Evolutionary conservation across 306 rosid species (phyloP).

Genomic region (Dalbergia cultrata): DNA sequence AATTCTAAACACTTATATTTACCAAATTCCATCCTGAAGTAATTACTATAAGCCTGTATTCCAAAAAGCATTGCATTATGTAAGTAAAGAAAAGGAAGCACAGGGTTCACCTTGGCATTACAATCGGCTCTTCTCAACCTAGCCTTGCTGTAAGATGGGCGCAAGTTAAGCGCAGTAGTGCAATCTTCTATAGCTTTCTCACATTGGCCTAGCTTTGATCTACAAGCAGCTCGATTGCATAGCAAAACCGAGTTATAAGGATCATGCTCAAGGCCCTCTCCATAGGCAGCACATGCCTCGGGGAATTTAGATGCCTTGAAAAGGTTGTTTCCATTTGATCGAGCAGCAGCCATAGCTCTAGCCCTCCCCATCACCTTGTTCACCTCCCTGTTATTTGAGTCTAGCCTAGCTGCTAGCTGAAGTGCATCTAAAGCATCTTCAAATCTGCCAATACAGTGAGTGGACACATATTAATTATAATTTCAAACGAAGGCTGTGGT

Average conservation of each 20-base stretch:
- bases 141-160: slow-evolving; percentile 77
- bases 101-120: slow-evolving; percentile 67
- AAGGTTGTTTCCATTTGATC: slow-evolving; percentile 73
- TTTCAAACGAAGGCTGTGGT: too few species aligned
- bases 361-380: slow-evolving; percentile 57
- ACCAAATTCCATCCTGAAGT: not conserved
- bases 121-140: slow-evolving; percentile 86
- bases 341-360: slow-evolving; percentile 57
- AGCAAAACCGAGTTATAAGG: slow-evolving; percentile 73
- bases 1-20: not conserved
- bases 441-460: slow-evolving; percentile 51
- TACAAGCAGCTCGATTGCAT: slow-evolving; percentile 86
- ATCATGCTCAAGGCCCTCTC: slow-evolving; percentile 77
- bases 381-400: slow-evolving; percentile 68
- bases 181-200: slow-evolving; percentile 78
- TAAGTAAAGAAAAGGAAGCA: not conserved
- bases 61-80: not conserved
- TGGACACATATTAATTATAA: too few species aligned
- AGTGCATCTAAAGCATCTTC: slow-evolving; percentile 72
- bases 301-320: slow-evolving; percentile 67
- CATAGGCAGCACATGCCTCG: slow-evolving; percentile 78
- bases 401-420: slow-evolving; percentile 61
- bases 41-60: not conserved
- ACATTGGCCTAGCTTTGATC: slow-evolving; percentile 67
- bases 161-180: slow-evolving; percentile 62